These are phyloP conservation scores for Microdochium bolleyi DNA, from an alignment of 2,329 filamentous ascomycete genomes.

Conservation along the genomic window DNA sequence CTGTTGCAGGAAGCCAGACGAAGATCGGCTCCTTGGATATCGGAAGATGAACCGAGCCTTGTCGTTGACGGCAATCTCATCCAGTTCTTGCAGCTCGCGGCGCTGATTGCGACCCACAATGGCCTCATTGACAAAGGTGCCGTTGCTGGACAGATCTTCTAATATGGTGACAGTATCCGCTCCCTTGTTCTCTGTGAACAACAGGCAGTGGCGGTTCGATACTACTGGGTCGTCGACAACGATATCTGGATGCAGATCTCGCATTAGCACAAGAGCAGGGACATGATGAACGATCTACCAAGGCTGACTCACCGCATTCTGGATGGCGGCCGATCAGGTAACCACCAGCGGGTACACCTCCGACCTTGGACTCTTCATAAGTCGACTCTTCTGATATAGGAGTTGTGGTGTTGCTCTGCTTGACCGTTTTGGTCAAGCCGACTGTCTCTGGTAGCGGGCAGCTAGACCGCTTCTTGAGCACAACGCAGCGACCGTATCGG, in stretches of 20 bases:
- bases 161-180: slow-evolving; percentile 62
- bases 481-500: slow-evolving; percentile 58
- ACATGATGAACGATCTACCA: neutral
- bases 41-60: slow-evolving; percentile 85
- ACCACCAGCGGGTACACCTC: slow-evolving; percentile 63
- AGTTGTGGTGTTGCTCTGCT: slow-evolving; percentile 33
- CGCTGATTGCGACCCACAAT: slow-evolving; percentile 88
- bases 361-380: slow-evolving; percentile 55
- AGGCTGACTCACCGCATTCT: slow-evolving; percentile 68
- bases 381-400: slow-evolving; percentile 46
- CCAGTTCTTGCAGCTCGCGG: slow-evolving; percentile 78
- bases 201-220: slow-evolving; percentile 75
- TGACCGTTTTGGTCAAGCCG: slow-evolving; percentile 26
- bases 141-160: slow-evolving; percentile 92
- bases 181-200: slow-evolving; percentile 56
- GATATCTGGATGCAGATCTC: slow-evolving; percentile 44
- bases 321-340: slow-evolving; percentile 89
- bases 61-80: slow-evolving; percentile 82
- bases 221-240: slow-evolving; percentile 70
- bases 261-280: neutral
- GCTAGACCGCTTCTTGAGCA: slow-evolving; percentile 64
- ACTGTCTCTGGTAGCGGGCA: slow-evolving; percentile 54
- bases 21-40: slow-evolving; percentile 69
- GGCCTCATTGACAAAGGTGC: slow-evolving; percentile 91
- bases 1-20: slow-evolving; percentile 76